Evolutionary conservation across 352 stramenopile genomes (phyloP).

Genomic region (Phytophthora pseudosyringae): DNA sequence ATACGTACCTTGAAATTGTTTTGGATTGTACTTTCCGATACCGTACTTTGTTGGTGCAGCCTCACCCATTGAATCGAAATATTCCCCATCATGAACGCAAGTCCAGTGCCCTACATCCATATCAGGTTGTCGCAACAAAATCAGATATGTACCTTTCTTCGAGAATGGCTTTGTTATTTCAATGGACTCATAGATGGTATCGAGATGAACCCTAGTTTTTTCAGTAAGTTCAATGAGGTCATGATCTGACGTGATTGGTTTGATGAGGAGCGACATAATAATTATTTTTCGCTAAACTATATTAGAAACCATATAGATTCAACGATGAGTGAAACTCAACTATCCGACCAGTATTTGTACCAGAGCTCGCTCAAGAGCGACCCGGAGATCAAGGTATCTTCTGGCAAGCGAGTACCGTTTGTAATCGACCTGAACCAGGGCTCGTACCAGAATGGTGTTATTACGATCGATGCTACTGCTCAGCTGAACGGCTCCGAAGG

Average conservation of each 20-base stretch:
- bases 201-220: too few relatives aligned
- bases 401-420: background rate
- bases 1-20: slow-evolving; percentile 26
- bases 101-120: slow-evolving; percentile 17
- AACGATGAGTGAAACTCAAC: slow-evolving; percentile 21
- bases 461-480: slow-evolving; percentile 13
- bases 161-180: background rate
- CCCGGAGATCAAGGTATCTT: background rate
- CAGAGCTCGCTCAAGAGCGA: background rate
- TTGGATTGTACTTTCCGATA: slow-evolving; percentile 13
- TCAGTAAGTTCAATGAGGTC: slow-evolving; percentile 11
- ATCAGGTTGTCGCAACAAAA: slow-evolving; percentile 11
- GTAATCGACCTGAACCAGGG: slow-evolving; percentile 19
- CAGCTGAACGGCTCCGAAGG: slow-evolving; percentile 16
- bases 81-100: slow-evolving; percentile 1
- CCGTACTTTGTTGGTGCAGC: slow-evolving; percentile 14
- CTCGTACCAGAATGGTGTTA: slow-evolving; percentile 16
- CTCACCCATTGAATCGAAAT: slow-evolving; percentile 21
- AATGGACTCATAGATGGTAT: slow-evolving; percentile 14
- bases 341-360: slow-evolving; percentile 20
- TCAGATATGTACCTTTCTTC: slow-evolving; percentile 2
- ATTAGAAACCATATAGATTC: slow-evolving; percentile 17
- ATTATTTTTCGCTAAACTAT: slow-evolving; percentile 10
- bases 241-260: slow-evolving; percentile 11
- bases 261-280: slow-evolving; percentile 9